A percentile compares a stretch with the other conserved stretches of the same genome.
These are phyloP conservation scores for Blastobotrys petasosporus DNA, from an alignment of 1,139 yeast species.

Conservation along the genomic window DNA sequence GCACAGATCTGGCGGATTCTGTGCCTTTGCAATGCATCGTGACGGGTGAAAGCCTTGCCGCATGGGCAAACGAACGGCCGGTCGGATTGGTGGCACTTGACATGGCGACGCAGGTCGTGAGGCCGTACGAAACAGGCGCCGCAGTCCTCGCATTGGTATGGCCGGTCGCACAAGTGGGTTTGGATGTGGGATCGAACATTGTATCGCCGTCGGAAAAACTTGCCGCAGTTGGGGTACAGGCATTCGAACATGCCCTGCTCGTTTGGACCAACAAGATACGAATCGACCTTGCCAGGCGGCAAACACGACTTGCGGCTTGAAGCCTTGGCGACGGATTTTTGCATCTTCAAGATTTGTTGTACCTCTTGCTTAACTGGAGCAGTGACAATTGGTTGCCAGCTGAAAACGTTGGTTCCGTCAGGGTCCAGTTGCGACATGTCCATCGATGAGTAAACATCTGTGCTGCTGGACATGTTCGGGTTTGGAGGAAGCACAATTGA, in stretches of 20 bases:
- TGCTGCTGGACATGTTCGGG: constrained; percentile 10
- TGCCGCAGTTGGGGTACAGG: constrained; percentile 71
- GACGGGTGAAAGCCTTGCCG: constrained; percentile 85
- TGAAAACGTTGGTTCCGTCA: constrained; percentile 18
- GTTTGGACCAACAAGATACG: constrained; percentile 75
- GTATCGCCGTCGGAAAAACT: constrained; percentile 79
- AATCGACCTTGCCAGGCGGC: constrained; percentile 87
- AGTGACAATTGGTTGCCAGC: constrained; percentile 37
- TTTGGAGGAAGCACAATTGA: constrained; percentile 10
- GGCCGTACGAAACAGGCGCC: constrained; percentile 73
- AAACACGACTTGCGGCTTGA: constrained; percentile 49
- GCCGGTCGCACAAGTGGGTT: constrained; percentile 92
- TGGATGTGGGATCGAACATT: constrained; percentile 96
- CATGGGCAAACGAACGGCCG: constrained; percentile 76
- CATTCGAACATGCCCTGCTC: constrained; percentile 62
- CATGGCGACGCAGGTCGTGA: constrained; percentile 88
- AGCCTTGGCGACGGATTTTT: constrained; percentile 26
- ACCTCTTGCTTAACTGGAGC: constrained; percentile 30
- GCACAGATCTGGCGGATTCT: constrained; percentile 69
- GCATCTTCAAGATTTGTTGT: constrained; percentile 31
- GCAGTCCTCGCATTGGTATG: constrained; percentile 58
- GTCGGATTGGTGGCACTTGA: constrained; percentile 71
- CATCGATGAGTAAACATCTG: constrained; percentile 23
- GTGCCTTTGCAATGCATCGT: constrained; percentile 84
- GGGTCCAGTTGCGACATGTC: constrained; percentile 23